A percentile compares a stretch with the other conserved stretches of the same genome.
phyloP scores from a whole-genome alignment of 1,284 basidiomycete genomes.

The Flammula alnicola region DNA sequence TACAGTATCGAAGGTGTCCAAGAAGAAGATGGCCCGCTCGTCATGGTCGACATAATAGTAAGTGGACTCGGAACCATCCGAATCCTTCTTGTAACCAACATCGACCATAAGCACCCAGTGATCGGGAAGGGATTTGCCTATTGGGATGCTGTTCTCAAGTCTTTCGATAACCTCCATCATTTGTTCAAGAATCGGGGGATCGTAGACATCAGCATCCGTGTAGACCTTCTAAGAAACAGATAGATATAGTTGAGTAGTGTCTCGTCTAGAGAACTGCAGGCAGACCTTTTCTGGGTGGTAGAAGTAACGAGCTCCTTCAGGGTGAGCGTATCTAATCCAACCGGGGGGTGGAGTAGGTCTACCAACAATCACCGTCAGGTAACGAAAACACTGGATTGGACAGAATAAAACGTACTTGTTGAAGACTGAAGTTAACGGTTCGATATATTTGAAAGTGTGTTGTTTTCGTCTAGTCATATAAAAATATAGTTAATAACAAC shows the following conservation, averaged over 20 bases:
- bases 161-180: conserved; percentile 29
- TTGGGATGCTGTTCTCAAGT: conserved; percentile 8
- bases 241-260: neutral
- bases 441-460: neutral
- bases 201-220: conserved; percentile 45
- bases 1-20: conserved; percentile 38
- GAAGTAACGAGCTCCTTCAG: conserved; percentile 46
- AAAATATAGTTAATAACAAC: neutral
- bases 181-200: conserved; percentile 27
- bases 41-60: conserved; percentile 50
- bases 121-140: conserved; percentile 31
- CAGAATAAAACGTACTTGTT: conserved; percentile 5
- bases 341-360: conserved; percentile 21
- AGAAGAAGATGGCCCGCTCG: conserved; percentile 43
- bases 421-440: conserved; percentile 14
- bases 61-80: conserved; percentile 28
- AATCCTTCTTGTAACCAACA: conserved; percentile 26
- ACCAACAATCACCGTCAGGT: neutral
- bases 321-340: conserved; percentile 34
- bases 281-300: conserved; percentile 36
- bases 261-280: neutral
- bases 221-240: conserved; percentile 34
- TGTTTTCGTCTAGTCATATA: conserved; percentile 2
- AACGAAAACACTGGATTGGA: neutral
- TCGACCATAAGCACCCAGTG: conserved; percentile 42